Evolutionary conservation across 2,329 filamentous ascomycete genomes (phyloP), one percentile per base, ranked within the genome.

Genomic region (Sporothrix humicola): DNA sequence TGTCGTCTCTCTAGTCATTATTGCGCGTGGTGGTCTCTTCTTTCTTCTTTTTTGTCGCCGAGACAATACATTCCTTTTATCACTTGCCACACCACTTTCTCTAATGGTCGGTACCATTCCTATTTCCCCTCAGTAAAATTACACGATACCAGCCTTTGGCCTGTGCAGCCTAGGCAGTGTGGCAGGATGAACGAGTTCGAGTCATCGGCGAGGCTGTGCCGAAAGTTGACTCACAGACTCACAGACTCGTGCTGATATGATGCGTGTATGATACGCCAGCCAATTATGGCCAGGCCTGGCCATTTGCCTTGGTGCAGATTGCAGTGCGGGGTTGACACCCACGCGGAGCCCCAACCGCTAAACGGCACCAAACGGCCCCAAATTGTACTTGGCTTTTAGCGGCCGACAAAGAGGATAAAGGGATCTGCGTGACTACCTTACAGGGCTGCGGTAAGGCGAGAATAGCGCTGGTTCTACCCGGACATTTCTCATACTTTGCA

Each of bases 171-270:
- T 63, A 20, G 31, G 58, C 15, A 20, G 31, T 63, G 59, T 13
- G 20, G 42, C 1, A 44, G 26, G n/a, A 7, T 42, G 4, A 7
- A 37, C 8, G 7, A 15, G 23, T 20, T 69, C 65, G 65, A 69
- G 65, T 69, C 65, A 54, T 48, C 65, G 65, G 65, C 65, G 48
- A 69, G 65, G 65, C 65, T 54, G 26, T 69, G 65, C 65, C 65
- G 48, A 8, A 37, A 37, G 46, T 17, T 12, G 12, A 7, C 17
- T n/a, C 20, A n/a, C 26, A 50, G 44, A 52, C 63, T 52, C 63
- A 68, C 44, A n/a, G 31, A 7, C 31, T 37, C 31, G 2, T 37
- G 31, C 31, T 37, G 31, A 37, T 2, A 37, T 37, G 31, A 37
- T 37, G 31, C 31, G 31, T 37, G 31, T 2, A 37, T 37, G 31